These are phyloP conservation scores for Psidium guajava DNA, from an alignment of 345 rosid species.

Conservation along the genomic window DNA sequence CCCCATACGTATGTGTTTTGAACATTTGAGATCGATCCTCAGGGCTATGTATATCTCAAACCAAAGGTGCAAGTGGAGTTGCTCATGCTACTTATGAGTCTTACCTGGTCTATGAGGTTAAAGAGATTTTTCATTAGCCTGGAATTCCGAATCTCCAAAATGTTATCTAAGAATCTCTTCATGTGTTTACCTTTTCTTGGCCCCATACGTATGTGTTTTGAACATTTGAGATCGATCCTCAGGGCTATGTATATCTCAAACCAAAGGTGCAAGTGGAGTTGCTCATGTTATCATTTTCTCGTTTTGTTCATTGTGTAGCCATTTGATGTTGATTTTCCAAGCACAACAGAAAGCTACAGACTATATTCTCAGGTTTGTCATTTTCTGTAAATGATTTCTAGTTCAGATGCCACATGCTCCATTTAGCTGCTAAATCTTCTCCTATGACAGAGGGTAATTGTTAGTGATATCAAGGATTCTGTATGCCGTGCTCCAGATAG, in stretches of 20 bases:
- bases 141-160: not conserved
- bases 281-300: not conserved
- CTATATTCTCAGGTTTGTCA: constrained; percentile 75
- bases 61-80: not conserved
- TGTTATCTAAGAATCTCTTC: not conserved
- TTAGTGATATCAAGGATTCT: constrained; percentile 92
- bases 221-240: not conserved
- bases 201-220: not conserved
- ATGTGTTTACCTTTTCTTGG: not conserved
- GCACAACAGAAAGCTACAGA: constrained; percentile 88
- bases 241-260: not conserved
- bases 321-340: constrained; percentile 57
- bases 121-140: not conserved
- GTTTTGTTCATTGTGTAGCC: not conserved
- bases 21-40: not conserved
- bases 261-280: not conserved
- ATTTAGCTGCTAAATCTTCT: constrained; percentile 9
- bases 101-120: not conserved
- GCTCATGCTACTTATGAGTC: not conserved
- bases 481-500: constrained; percentile 98
- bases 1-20: not conserved
- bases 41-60: not conserved
- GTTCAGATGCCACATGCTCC: not conserved
- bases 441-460: constrained; percentile 71
- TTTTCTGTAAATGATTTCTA: not conserved